Evolutionary conservation across 805 yeast species (phyloP), one percentile per base, ranked within the genome.

Genomic region (Hagleromyces aurorensis): DNA sequence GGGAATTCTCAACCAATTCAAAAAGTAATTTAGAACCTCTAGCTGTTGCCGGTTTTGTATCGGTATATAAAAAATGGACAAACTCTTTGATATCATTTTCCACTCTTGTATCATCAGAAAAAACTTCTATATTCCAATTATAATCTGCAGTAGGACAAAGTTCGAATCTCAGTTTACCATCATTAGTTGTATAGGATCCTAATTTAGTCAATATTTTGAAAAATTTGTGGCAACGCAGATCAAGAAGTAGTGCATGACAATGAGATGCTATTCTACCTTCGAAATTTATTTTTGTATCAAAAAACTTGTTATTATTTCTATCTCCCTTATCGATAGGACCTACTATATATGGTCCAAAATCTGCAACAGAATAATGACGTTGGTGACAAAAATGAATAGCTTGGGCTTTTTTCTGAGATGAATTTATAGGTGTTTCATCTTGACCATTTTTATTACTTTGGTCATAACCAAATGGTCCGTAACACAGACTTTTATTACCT

Each of bases 51-150:
- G 50, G 44, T 16, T 34, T 40, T 12, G 39, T 44, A 27, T 50
- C 51, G 7, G 55, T 51, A 27, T 53, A 55, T 5, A 51, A 21
- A 23, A 36, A 48, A 23, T 42, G 50, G 1, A 48, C 27, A 5
- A 44, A 27, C 12, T 23, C 36, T 5, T 12, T 16, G 7, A 20
- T 5, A 11, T 20, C 21, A 11, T 18, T 29, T 20, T 23, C 33
- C n/a, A n/a, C n/a, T n/a, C n/a, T n/a, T n/a, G n/a, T n/a, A n/a
- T n/a, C n/a, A n/a, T n/a, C n/a, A 11, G 9, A 28, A 12, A 6
- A 16, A 7, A 41, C 23, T n/a, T 19, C 10, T 3, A 43, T 28
- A 8, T 15, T 14, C 41, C 41, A 38, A 10, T 18, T 16, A 1
- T n/a, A 16, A 11, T 13, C 29, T 4, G 21, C 16, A 3, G 16